Percentiles rank a stretch among this genome's conserved stretches.
Conservation (phyloP, 2,329 filamentous ascomycete species). For the Penicillium sp. region DNA sequence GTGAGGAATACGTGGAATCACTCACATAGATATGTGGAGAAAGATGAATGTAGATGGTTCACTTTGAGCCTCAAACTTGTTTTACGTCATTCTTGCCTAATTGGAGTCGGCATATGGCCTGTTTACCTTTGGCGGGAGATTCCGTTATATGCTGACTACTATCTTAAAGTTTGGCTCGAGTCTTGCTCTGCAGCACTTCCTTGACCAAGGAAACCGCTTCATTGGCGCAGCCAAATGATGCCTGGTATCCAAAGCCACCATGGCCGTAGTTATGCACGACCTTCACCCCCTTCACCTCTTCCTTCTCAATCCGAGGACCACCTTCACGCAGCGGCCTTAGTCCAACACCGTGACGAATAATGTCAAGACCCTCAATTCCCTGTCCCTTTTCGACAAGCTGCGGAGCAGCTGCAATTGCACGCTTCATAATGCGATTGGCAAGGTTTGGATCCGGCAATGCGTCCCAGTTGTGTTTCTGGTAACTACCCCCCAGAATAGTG, state of each 20-base stretch:
- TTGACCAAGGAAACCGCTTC: slow-evolving; percentile 63
- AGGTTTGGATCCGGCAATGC: slow-evolving; percentile 71
- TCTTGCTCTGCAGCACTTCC: slow-evolving; percentile 40
- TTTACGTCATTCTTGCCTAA: not conserved
- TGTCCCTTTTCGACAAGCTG: slow-evolving; percentile 50
- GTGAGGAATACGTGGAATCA: not conserved
- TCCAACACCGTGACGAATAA: slow-evolving; percentile 78
- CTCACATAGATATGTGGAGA: too few relatives aligned
- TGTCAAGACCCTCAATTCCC: slow-evolving; percentile 66
- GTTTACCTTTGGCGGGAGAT: not conserved
- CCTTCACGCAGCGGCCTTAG: slow-evolving; percentile 68
- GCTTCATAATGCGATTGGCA: slow-evolving; percentile 78
- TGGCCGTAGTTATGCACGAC: slow-evolving; percentile 46
- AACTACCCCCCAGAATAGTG: slow-evolving; percentile 79
- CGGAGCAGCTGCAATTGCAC: slow-evolving; percentile 43
- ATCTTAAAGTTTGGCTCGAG: slow-evolving; percentile 33
- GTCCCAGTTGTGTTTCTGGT: slow-evolving; percentile 76
- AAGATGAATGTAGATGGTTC: not conserved
- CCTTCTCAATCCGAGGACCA: slow-evolving; percentile 71
- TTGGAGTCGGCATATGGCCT: not conserved
- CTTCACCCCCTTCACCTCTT: slow-evolving; percentile 59
- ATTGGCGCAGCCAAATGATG: slow-evolving; percentile 65
- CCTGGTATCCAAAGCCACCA: slow-evolving; percentile 59
- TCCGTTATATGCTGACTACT: not conserved
- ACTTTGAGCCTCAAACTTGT: not conserved